Percentiles rank a stretch among this genome's conserved stretches.
phyloP scores from a whole-genome alignment of 345 rosid genomes.

The Draba incana region DNA sequence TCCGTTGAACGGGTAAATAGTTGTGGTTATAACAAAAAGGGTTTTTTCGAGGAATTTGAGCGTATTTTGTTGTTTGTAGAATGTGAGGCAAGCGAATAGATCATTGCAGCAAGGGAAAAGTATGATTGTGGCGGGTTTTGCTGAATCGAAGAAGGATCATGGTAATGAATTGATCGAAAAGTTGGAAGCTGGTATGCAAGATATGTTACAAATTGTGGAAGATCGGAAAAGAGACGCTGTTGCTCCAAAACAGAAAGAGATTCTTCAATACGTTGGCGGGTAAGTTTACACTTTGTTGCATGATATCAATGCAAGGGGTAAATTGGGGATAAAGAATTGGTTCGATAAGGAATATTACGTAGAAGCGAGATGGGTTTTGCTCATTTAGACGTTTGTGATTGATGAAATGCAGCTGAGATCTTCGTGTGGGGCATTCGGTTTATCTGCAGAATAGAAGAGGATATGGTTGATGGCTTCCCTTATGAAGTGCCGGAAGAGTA shows the following conservation, averaged over 20 bases:
- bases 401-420: conserved; percentile 99
- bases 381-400: conserved; percentile 62
- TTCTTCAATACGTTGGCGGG: conserved; percentile 90
- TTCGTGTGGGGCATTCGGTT: conserved; percentile 98
- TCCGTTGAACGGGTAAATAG: conserved; percentile 82
- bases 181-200: conserved; percentile 85
- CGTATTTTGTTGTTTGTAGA: conserved; percentile 49
- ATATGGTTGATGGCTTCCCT: conserved; percentile 95
- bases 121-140: conserved; percentile 72
- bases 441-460: conserved; percentile 99
- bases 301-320: not conserved
- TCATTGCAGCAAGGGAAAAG: conserved; percentile 73
- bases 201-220: conserved; percentile 84
- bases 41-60: not conserved
- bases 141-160: conserved; percentile 86
- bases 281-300: conserved; percentile 42
- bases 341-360: too few relatives aligned
- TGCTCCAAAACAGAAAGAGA: conserved; percentile 86
- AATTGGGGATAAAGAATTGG: too few relatives aligned
- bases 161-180: conserved; percentile 77
- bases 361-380: conserved; percentile 38
- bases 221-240: conserved; percentile 89
- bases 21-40: not conserved
- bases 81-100: conserved; percentile 83
- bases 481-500: conserved; percentile 91